Evolutionary conservation across 2,329 filamentous ascomycete species (phyloP).

Genomic region (Lecanicillium sp.): DNA sequence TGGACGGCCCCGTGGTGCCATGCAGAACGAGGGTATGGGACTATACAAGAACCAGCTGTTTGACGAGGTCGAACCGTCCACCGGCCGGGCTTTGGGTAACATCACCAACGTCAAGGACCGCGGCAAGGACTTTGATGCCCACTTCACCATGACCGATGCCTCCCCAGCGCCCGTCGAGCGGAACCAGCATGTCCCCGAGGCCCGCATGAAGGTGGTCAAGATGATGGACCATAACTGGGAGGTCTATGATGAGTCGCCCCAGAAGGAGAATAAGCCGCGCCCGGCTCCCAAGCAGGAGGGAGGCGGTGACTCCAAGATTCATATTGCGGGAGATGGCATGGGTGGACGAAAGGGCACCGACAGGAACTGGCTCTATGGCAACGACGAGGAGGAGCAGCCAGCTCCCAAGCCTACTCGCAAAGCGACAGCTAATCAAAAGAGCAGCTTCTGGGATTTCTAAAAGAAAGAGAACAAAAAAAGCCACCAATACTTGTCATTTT

Average conservation of each 20-base stretch:
- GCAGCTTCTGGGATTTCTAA: conserved; percentile 42
- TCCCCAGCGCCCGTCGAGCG: conserved; percentile 41
- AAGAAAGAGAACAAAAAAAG: too few species aligned
- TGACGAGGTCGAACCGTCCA: conserved; percentile 43
- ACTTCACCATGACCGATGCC: conserved; percentile 70
- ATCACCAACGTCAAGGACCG: conserved; percentile 69
- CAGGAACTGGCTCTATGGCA: conserved; percentile 48
- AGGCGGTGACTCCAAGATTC: conserved; percentile 22
- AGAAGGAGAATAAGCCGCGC: conserved; percentile 39
- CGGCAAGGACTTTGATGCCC: conserved; percentile 66
- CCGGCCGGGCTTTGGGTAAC: conserved; percentile 47
- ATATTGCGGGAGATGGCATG: conserved; percentile 58
- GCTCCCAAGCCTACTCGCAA: conserved; percentile 27
- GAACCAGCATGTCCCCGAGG: conserved; percentile 42
- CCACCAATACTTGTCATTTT: conserved; percentile 4
- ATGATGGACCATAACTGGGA: conserved; percentile 63
- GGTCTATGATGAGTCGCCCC: conserved; percentile 47
- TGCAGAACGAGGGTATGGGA: conserved; percentile 56
- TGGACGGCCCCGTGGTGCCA: conserved; percentile 43
- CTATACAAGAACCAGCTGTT: conserved; percentile 75
- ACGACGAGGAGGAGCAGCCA: conserved; percentile 12
- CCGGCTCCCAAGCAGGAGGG: conserved; percentile 7
- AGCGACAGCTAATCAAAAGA: conserved; percentile 25
- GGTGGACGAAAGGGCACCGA: conserved; percentile 49
- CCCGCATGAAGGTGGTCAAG: conserved; percentile 62